Conservation (phyloP, 805 yeast genomes). For the Kodamaea kaohsiungensis region DNA sequence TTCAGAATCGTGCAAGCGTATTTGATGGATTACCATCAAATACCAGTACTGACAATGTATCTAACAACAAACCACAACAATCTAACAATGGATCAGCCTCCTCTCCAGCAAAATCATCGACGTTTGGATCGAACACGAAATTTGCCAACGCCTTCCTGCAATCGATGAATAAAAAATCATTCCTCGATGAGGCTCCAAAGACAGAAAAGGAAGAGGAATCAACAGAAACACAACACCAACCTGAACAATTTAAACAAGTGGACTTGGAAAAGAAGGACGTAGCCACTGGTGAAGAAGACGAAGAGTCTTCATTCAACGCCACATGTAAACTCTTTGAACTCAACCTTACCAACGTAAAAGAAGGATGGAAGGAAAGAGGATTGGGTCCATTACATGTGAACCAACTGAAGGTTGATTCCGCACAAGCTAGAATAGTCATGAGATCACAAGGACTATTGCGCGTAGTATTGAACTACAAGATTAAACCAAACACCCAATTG, state of each 20-base stretch:
- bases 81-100: not conserved
- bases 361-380: slow-evolving; percentile 97
- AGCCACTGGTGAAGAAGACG: slow-evolving; percentile 90
- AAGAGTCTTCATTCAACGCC: slow-evolving; percentile 63
- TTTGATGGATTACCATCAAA: slow-evolving; percentile 38
- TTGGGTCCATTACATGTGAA: slow-evolving; percentile 86
- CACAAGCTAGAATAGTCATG: slow-evolving; percentile 76
- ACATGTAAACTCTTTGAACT: slow-evolving; percentile 79
- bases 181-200: slow-evolving; percentile 47
- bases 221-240: slow-evolving; percentile 13
- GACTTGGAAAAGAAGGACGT: slow-evolving; percentile 57
- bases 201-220: slow-evolving; percentile 16
- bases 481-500: slow-evolving; percentile 61
- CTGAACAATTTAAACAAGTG: slow-evolving; percentile 53
- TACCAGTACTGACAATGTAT: not conserved
- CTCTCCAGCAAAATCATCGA: slow-evolving; percentile 20
- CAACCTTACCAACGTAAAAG: slow-evolving; percentile 60
- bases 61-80: slow-evolving; percentile 2
- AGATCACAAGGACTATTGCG: slow-evolving; percentile 84
- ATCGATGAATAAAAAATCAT: slow-evolving; percentile 54
- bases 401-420: slow-evolving; percentile 34
- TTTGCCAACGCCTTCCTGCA: slow-evolving; percentile 58
- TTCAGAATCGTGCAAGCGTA: slow-evolving; percentile 6
- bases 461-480: slow-evolving; percentile 75
- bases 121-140: slow-evolving; percentile 49